Base-by-base conservation (phyloP, 768 basidiomycete genomes). In the Psilocybe subaeruginosa region DNA sequence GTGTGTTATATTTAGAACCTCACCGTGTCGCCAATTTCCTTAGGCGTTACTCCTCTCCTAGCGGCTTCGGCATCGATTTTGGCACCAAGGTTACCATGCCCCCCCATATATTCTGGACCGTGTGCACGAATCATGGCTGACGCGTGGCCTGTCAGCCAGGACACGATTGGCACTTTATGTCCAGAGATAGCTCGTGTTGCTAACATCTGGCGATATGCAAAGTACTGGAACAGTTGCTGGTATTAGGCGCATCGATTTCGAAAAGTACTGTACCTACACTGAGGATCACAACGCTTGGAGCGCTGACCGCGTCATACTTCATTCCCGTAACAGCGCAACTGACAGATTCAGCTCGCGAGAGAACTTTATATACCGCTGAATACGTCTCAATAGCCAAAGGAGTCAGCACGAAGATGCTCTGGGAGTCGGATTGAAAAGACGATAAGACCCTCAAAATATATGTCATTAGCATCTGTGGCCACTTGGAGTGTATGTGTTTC, bases 241-340 rank as follows among this genome's bases (percentile, higher is more conserved):
- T 23, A 1, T 23, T 23, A 23, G 23, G 1, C 23, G 23, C 23
- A 23, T 23, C 23, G 23, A 14, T 39, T 6, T 43, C 14, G 11
- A 43, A 5, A 43, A 29, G 1, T 14, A 27, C 7, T 8, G 4
- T 43, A 11, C 53, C 51, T 8, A 58, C 64, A 37, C 61, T 60
- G 19, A 46, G 37, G 16, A 66, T 59, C 9, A 63, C 49, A 6
- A 43, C 53, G 3, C 54, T 37, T 8, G 65, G 65, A 3, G 61
- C 45, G 27, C 56, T 43, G 3, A 58, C 33, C 0, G 56, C 59
- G 12, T 61, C 56, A 23, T 61, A 63, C 2, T 17, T 46, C 27
- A 35, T 56, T 1, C 59, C 59, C 4, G 51, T 12, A n/a, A 12
- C 41, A 35, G 33, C 14, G n/a, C 41, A 43, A 16, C 14, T 14